Evolutionary conservation across 352 stramenopile genomes (phyloP), one percentile per base, ranked within the genome.

Genomic region (Globisporangium ultimum): DNA sequence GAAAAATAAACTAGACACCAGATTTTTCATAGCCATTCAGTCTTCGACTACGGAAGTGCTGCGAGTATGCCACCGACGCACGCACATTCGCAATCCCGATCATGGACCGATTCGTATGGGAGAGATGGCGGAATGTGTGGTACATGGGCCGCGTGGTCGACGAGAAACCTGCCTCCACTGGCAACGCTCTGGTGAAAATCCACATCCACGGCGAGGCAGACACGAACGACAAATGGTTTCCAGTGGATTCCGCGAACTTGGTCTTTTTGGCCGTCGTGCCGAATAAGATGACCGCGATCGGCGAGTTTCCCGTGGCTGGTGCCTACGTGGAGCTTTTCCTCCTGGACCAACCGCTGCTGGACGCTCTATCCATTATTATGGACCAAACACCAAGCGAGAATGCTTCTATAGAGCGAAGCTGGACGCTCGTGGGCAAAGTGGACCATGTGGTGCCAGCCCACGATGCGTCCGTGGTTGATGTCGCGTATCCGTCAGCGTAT

Each of bases 211-310:
- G 77, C 18, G 77, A 87, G 24, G 53, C 58, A 0, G 51, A 74
- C 21, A 74, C 71, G 38, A 74, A 63, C 42, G 71, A 85, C 58
- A 81, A 81, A 54, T 87, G 77, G 77, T 24, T 78, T 22, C 53
- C 56, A 12, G 15, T 40, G 7, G 42, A 56, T 6, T 67, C 52
- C 28, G 42, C 61, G 17, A 63, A 70, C 20, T 43, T 87, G 13
- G 53, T 69, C 34, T 54, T 65, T 17, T 48, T 87, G 9, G 38
- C 72, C 0, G 63, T 68, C 42, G 34, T 74, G 11, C 52, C 63
- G 2, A 67, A 55, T 15, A 48, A 56, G 2, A 56, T 67, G 43
- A 61, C 69, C 14, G 64, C 69, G 2, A 59, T 89, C 38, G 80
- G 79, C 0, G 66, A 66, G 13, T 63, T 84, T 15, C 73, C 80